Evolutionary conservation across 163 green algal species (phyloP).

Genomic region (Scenedesmus sp.): DNA sequence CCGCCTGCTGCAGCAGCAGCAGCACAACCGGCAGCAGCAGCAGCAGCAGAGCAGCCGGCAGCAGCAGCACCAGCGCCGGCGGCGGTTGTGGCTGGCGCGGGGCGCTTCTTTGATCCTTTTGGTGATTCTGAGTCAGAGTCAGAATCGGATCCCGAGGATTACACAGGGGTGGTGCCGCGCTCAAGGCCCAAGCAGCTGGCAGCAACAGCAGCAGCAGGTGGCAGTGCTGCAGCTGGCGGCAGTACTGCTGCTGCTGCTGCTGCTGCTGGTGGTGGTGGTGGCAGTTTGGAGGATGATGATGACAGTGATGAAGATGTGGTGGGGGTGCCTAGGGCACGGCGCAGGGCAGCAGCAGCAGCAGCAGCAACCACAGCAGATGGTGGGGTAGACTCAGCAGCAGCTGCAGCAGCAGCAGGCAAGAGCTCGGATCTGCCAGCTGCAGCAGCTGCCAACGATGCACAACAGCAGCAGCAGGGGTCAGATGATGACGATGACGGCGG

Average conservation of each 20-base stretch:
- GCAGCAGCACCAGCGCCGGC: slow-evolving; percentile 32
- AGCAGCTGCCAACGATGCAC: background rate
- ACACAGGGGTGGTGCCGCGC: background rate
- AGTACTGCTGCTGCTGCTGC: background rate
- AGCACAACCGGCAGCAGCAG: slow-evolving; percentile 38
- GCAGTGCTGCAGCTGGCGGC: background rate
- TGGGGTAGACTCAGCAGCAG: background rate
- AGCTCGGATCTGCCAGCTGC: background rate
- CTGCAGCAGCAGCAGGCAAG: background rate
- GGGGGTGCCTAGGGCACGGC: slow-evolving; percentile 3
- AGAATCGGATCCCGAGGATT: slow-evolving; percentile 42
- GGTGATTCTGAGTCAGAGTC: slow-evolving; percentile 20
- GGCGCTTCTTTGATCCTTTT: slow-evolving; percentile 33
- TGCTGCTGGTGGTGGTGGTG: background rate
- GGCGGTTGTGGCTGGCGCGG: background rate
- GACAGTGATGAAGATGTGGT: slow-evolving; percentile 22
- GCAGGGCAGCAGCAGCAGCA: slow-evolving; percentile 2
- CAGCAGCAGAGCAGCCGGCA: background rate
- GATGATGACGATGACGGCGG: slow-evolving; percentile 23
- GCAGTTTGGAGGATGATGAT: background rate
- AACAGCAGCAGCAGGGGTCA: background rate
- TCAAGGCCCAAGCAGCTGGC: slow-evolving; percentile 2
- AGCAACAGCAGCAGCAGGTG: slow-evolving; percentile 23
- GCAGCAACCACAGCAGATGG: background rate
- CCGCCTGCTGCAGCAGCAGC: slow-evolving; percentile 28